Evolutionary conservation across 805 yeast species (phyloP).

Genomic region (Millerozyma acaciae): DNA sequence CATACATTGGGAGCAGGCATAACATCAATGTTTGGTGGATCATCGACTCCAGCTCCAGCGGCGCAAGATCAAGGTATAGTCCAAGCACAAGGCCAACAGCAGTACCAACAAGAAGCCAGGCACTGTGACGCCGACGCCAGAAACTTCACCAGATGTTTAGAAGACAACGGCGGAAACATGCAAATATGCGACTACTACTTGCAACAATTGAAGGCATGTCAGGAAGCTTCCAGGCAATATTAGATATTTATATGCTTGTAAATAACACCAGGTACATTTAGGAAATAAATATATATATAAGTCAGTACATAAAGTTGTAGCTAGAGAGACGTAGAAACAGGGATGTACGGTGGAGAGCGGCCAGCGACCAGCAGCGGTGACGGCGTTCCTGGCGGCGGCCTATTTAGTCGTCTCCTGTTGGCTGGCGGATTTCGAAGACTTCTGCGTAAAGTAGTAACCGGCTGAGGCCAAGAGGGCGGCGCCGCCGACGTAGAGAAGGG

Average conservation of each 20-base stretch:
- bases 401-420: constrained; percentile 2
- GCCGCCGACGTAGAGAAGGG: too few relatives aligned
- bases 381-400: too few relatives aligned
- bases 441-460: constrained; percentile 23
- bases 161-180: constrained; percentile 92
- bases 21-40: constrained; percentile 83
- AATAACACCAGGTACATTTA: too few relatives aligned
- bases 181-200: constrained; percentile 95
- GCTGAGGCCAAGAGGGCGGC: too few relatives aligned
- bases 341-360: too few relatives aligned
- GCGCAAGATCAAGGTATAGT: constrained; percentile 45
- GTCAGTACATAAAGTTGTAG: too few relatives aligned
- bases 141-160: constrained; percentile 91
- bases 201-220: constrained; percentile 97
- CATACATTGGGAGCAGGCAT: constrained; percentile 96
- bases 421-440: constrained; percentile 2
- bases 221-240: constrained; percentile 84
- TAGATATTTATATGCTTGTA: constrained; percentile 27
- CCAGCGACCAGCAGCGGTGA: too few relatives aligned
- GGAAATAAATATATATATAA: too few relatives aligned
- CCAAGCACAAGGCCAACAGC: constrained; percentile 39
- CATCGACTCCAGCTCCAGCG: constrained; percentile 51
- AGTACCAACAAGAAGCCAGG: constrained; percentile 40
- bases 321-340: too few relatives aligned
- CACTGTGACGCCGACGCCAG: constrained; percentile 92